Evolutionary conservation across 2,329 filamentous ascomycete genomes (phyloP).

Genomic region (Claviceps digitariae): DNA sequence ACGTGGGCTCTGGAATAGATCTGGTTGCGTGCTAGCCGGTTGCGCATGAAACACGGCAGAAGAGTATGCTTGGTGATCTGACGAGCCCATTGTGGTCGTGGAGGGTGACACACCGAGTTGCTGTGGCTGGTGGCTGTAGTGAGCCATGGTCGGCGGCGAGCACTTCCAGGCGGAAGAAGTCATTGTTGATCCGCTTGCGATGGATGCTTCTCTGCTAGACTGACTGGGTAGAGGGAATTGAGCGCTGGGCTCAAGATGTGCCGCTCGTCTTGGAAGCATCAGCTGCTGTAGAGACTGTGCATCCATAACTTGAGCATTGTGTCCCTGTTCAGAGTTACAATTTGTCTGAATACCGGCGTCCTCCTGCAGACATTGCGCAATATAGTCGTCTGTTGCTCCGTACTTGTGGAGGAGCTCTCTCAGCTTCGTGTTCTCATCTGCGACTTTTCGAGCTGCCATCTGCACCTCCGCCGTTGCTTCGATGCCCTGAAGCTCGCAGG

Average conservation of each 20-base stretch:
- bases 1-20: slow-evolving; percentile 8
- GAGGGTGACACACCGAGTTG: slow-evolving; percentile 2
- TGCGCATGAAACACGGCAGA: slow-evolving; percentile 2
- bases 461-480: slow-evolving; percentile 62
- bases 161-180: slow-evolving; percentile 21
- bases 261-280: slow-evolving; percentile 22
- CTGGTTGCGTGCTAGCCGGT: not conserved
- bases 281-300: slow-evolving; percentile 23
- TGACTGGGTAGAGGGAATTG: slow-evolving; percentile 18
- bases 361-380: slow-evolving; percentile 28
- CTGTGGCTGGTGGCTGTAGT: slow-evolving; percentile 13
- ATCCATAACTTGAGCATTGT: slow-evolving; percentile 11
- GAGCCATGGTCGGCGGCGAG: slow-evolving; percentile 13
- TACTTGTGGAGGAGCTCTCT: slow-evolving; percentile 42
- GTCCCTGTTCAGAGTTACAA: slow-evolving; percentile 5
- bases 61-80: slow-evolving; percentile 4
- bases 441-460: slow-evolving; percentile 51
- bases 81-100: slow-evolving; percentile 1
- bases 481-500: slow-evolving; percentile 51
- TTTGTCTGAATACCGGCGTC: slow-evolving; percentile 7
- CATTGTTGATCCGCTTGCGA: slow-evolving; percentile 19
- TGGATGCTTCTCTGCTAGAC: slow-evolving; percentile 20
- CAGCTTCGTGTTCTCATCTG: slow-evolving; percentile 55
- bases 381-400: slow-evolving; percentile 42
- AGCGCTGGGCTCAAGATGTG: slow-evolving; percentile 14